Evolutionary conservation across 257 asterid genomes (phyloP).

Genomic region (Jacaranda copaia): DNA sequence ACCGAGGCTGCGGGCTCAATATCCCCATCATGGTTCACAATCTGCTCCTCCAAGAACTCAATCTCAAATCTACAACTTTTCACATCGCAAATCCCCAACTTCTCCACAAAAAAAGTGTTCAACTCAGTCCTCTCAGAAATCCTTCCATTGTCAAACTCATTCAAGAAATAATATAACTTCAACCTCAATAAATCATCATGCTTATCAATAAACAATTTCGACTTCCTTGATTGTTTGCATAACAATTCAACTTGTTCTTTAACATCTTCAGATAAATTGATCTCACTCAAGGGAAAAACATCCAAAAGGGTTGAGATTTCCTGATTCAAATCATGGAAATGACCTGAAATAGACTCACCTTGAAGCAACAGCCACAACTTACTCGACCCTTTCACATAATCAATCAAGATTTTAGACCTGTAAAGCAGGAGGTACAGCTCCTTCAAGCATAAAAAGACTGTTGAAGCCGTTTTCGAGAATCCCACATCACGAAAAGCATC

Average conservation of each 20-base stretch:
- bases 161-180: conserved; percentile 69
- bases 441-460: conserved; percentile 77
- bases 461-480: conserved; percentile 45
- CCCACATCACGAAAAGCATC: conserved; percentile 65
- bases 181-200: conserved; percentile 65
- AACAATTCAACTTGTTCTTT: conserved; percentile 74
- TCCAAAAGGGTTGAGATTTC: conserved; percentile 88
- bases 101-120: conserved; percentile 57
- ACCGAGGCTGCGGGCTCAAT: conserved; percentile 74
- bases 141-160: conserved; percentile 72
- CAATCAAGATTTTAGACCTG: conserved; percentile 86
- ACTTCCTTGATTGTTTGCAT: conserved; percentile 66
- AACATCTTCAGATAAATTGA: conserved; percentile 65
- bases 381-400: conserved; percentile 71
- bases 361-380: conserved; percentile 91
- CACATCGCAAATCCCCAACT: conserved; percentile 58
- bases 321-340: conserved; percentile 83
- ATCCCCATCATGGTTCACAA: conserved; percentile 82
- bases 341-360: conserved; percentile 72
- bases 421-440: conserved; percentile 92
- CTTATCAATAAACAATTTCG: conserved; percentile 58
- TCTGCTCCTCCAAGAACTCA: conserved; percentile 92
- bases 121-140: conserved; percentile 58
- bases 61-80: conserved; percentile 73
- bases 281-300: conserved; percentile 68